phyloP scores from a whole-genome alignment of 768 basidiomycete genomes.

The Mycena polygramma region DNA sequence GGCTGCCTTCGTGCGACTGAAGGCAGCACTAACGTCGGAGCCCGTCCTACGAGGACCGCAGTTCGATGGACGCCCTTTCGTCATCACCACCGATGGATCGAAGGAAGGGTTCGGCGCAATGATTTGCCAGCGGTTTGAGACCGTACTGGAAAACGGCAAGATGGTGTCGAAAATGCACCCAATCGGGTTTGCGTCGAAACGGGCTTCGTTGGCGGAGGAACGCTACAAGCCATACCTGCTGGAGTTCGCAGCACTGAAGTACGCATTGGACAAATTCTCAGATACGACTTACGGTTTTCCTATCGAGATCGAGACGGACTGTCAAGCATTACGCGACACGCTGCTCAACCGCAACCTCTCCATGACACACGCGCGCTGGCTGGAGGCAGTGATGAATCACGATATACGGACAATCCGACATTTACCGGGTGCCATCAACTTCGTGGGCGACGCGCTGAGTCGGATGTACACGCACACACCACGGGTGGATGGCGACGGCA shows the following conservation, averaged over 20 bases:
- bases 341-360: conserved; percentile 36
- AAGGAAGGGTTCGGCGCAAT: conserved; percentile 9
- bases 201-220: conserved; percentile 46
- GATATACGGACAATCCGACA: conserved; percentile 38
- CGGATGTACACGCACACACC: not conserved
- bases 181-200: conserved; percentile 48
- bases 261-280: conserved; percentile 34
- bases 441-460: not conserved
- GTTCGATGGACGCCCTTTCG: conserved; percentile 20
- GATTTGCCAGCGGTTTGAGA: conserved; percentile 38
- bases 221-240: conserved; percentile 44
- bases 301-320: conserved; percentile 34
- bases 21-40: not conserved
- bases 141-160: conserved; percentile 26
- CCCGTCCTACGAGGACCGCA: conserved; percentile 21
- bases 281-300: conserved; percentile 39
- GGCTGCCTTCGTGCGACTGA: not conserved
- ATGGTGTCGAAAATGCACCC: conserved; percentile 39
- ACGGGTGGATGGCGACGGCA: not conserved
- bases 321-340: conserved; percentile 38
- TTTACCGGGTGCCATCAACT: conserved; percentile 23
- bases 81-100: not conserved
- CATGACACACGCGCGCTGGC: conserved; percentile 42
- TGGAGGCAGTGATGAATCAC: conserved; percentile 40
- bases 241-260: conserved; percentile 9